These are phyloP conservation scores for Groenewaldozyma tartarivorans DNA, from an alignment of 805 yeast genomes.

Conservation along the genomic window DNA sequence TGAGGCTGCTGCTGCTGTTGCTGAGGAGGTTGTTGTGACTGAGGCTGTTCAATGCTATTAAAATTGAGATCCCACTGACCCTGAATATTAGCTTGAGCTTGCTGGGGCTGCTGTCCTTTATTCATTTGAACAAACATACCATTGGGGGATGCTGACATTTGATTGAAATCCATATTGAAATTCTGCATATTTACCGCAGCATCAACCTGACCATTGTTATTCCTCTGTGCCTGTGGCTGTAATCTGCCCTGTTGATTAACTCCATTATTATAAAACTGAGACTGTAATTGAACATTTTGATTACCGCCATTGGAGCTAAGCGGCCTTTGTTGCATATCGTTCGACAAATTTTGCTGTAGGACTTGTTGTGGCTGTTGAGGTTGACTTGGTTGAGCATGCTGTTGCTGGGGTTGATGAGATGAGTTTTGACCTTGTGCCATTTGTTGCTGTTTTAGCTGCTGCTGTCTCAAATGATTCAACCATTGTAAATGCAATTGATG, in stretches of 20 bases:
- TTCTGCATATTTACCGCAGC: too few species aligned
- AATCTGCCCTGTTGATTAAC: background rate
- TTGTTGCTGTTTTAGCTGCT: conserved; percentile 7
- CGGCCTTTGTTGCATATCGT: background rate
- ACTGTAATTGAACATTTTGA: background rate
- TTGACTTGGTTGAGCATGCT: background rate
- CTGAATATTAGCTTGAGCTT: background rate
- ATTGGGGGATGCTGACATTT: background rate
- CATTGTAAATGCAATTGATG: conserved; percentile 35
- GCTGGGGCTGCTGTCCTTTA: background rate
- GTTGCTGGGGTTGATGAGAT: conserved; percentile 2
- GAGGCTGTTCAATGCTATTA: background rate
- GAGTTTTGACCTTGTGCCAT: conserved; percentile 4
- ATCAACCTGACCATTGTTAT: too few species aligned
- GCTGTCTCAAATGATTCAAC: conserved; percentile 14
- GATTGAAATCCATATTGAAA: too few species aligned
- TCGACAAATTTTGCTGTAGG: conserved; percentile 1
- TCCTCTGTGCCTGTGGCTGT: too few species aligned
- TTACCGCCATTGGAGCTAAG: background rate
- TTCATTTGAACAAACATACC: background rate
- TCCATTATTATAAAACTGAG: background rate
- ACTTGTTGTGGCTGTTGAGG: conserved; percentile 1
- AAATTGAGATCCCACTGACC: background rate
- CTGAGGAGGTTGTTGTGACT: conserved; percentile 5
- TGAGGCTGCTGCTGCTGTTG: conserved; percentile 12